Evolutionary conservation across 257 asterid genomes (phyloP).

Genomic region (Jaltomata sinuosa): DNA sequence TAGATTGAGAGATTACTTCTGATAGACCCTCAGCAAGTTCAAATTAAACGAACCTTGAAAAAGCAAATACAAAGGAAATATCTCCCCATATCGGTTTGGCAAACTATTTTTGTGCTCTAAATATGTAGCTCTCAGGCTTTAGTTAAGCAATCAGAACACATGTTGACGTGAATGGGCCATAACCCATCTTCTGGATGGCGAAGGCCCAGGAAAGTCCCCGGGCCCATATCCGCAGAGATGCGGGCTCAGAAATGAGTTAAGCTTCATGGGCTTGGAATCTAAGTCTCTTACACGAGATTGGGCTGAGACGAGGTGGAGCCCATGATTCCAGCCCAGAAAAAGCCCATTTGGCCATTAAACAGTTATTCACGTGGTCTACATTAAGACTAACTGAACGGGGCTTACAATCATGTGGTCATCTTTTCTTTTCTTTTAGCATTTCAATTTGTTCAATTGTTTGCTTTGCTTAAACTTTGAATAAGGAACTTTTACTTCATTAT

Average conservation of each 20-base stretch:
- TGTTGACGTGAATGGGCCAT: not conserved
- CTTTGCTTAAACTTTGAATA: not conserved
- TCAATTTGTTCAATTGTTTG: not conserved
- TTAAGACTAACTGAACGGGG: not conserved
- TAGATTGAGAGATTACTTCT: fast-evolving
- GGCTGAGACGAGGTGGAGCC: not conserved
- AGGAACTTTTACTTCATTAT: not conserved
- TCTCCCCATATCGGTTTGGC: not conserved
- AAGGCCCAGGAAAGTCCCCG: not conserved
- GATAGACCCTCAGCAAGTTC: not conserved
- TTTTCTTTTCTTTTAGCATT: not conserved
- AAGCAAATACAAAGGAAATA: not conserved
- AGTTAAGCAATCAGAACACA: not conserved
- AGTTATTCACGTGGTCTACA: not conserved
- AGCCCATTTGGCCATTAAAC: not conserved
- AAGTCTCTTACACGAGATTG: not conserved
- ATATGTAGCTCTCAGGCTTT: fast-evolving
- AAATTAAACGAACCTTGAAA: not conserved
- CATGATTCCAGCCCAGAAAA: not conserved
- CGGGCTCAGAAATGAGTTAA: not conserved
- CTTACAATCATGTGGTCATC: not conserved
- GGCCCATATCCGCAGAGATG: not conserved
- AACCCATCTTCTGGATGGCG: fast-evolving
- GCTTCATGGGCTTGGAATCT: not conserved
- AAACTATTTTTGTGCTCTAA: not conserved